Percentiles rank a stretch among this genome's conserved stretches.
Conservation (phyloP, 345 rosid genomes). For the Boechera divaricarpa region DNA sequence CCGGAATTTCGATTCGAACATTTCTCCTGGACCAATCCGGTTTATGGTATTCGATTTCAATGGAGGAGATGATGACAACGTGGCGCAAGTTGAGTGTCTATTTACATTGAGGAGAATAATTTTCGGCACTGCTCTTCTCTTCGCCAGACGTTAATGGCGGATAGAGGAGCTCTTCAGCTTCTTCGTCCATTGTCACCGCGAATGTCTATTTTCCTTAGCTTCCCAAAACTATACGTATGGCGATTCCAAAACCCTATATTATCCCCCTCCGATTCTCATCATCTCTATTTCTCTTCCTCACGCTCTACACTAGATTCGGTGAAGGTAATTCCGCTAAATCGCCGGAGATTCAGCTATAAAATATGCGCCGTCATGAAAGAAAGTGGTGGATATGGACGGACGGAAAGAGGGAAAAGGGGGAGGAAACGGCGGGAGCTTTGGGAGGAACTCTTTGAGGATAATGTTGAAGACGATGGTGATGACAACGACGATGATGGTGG, state of each 20-base stretch:
- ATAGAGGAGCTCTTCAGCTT: constrained; percentile 32
- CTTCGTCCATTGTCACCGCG: neutral
- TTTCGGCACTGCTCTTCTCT: constrained; percentile 1
- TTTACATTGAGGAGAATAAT: neutral
- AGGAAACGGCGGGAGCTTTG: constrained; percentile 39
- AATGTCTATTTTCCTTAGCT: neutral
- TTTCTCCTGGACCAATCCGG: constrained; percentile 32
- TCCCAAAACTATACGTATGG: constrained; percentile 9
- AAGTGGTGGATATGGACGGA: neutral
- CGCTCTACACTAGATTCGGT: constrained; percentile 11
- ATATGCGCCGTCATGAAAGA: neutral
- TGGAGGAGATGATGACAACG: constrained; percentile 45
- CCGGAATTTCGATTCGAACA: constrained; percentile 22
- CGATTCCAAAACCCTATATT: constrained; percentile 11
- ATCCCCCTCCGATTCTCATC: neutral
- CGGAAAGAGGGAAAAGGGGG: constrained; percentile 25
- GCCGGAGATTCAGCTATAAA: constrained; percentile 26
- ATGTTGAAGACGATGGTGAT: constrained; percentile 35
- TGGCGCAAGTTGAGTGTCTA: constrained; percentile 29
- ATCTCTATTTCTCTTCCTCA: constrained; percentile 19
- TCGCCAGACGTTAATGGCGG: constrained; percentile 45
- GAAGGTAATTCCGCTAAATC: constrained; percentile 8
- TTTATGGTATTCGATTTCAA: constrained; percentile 33
- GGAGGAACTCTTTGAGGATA: constrained; percentile 43
- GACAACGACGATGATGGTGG: neutral